Evolutionary conservation across 2,329 filamentous ascomycete species (phyloP).

Genomic region (Ophiostoma australiae): DNA sequence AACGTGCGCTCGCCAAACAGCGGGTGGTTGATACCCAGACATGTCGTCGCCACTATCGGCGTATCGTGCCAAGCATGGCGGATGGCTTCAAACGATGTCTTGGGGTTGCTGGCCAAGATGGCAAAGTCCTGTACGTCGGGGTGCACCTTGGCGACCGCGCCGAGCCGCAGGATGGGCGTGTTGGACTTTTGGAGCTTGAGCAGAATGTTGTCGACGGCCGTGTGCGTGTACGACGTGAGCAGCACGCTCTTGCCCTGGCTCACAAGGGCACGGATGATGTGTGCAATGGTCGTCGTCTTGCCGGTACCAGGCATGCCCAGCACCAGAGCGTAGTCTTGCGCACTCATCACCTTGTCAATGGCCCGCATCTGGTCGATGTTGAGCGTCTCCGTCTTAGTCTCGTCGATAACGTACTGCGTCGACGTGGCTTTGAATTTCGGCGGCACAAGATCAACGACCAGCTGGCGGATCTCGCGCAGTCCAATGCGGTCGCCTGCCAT

Average conservation of each 20-base stretch:
- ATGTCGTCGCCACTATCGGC: conserved; percentile 90
- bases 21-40: conserved; percentile 82
- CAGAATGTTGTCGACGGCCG: conserved; percentile 95
- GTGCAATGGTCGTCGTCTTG: conserved; percentile 96
- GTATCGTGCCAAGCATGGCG: conserved; percentile 77
- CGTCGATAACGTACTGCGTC: conserved; percentile 55
- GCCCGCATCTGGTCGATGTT: conserved; percentile 84
- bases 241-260: conserved; percentile 88
- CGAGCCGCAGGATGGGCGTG: conserved; percentile 77
- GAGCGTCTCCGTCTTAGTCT: conserved; percentile 57
- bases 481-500: conserved; percentile 76
- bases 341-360: conserved; percentile 92
- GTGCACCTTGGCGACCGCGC: conserved; percentile 79
- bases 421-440: conserved; percentile 67
- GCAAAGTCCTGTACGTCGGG: conserved; percentile 82
- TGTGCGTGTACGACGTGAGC: conserved; percentile 93
- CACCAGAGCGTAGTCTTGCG: conserved; percentile 92
- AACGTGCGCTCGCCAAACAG: conserved; percentile 86
- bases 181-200: conserved; percentile 71
- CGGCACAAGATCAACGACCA: conserved; percentile 71
- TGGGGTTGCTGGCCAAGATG: conserved; percentile 68
- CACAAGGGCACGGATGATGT: conserved; percentile 88
- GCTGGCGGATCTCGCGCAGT: conserved; percentile 64
- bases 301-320: conserved; percentile 97
- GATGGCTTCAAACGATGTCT: conserved; percentile 75